These are phyloP conservation scores for Cladosporium sp. DNA, from an alignment of 2,329 filamentous ascomycete species.

Conservation along the genomic window DNA sequence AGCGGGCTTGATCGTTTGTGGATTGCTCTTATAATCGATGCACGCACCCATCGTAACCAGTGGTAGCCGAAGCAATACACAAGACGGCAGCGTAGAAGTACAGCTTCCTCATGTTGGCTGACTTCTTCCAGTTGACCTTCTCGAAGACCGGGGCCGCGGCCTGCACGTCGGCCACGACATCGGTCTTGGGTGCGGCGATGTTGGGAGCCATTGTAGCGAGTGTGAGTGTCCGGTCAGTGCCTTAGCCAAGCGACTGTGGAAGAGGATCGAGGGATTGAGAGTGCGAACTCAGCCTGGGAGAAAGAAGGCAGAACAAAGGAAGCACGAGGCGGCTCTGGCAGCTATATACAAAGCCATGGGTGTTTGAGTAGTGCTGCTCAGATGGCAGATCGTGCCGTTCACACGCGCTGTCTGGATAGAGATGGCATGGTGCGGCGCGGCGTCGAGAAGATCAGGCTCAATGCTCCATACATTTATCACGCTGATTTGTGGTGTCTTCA, in stretches of 20 bases:
- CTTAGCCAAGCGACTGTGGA: not conserved
- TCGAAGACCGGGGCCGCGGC: conserved; percentile 9
- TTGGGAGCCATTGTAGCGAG: conserved; percentile 11
- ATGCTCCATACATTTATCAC: conserved; percentile 15
- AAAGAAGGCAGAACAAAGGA: not conserved
- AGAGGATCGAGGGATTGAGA: conserved; percentile 9
- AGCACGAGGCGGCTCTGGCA: conserved; percentile 1
- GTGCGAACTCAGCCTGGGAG: conserved; percentile 6
- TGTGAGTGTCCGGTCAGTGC: conserved; percentile 1
- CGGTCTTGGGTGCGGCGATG: conserved; percentile 10
- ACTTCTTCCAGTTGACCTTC: conserved; percentile 16
- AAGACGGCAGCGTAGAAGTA: conserved; percentile 17
- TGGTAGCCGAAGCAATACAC: conserved; percentile 19
- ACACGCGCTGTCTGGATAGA: conserved; percentile 3
- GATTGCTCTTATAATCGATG: no score
- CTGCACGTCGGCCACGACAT: conserved; percentile 13
- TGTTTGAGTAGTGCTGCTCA: not conserved
- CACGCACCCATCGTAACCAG: conserved; percentile 27
- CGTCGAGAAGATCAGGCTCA: no score
- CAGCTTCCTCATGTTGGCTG: conserved; percentile 16
- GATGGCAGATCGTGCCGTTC: conserved; percentile 3
- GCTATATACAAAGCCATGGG: conserved; percentile 5
- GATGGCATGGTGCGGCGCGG: no score
- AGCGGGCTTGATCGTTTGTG: not conserved
- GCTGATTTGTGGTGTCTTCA: conserved; percentile 23